These are phyloP conservation scores for Lipomyces orientalis DNA, from an alignment of 805 yeast genomes.

Conservation along the genomic window DNA sequence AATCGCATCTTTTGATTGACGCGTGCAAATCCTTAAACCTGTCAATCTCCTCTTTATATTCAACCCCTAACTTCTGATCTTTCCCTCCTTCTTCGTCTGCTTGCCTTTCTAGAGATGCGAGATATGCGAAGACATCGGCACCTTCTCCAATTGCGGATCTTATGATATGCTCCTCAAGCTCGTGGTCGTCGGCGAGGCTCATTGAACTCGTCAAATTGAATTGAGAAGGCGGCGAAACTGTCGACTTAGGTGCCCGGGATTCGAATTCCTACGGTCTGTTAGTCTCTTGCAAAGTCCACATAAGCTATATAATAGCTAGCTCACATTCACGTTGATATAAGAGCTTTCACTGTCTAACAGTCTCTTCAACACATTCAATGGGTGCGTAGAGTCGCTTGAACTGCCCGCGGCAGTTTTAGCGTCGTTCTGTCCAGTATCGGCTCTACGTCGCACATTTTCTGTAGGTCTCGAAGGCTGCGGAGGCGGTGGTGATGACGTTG, in stretches of 20 bases:
- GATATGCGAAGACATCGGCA: conserved; percentile 9
- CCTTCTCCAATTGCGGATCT: conserved; percentile 3
- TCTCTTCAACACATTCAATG: conserved; percentile 18
- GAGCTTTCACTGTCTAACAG: conserved; percentile 23
- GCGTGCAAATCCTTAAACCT: conserved; percentile 32
- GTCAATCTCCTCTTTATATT: conserved; percentile 31
- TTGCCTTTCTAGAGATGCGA: conserved; percentile 3
- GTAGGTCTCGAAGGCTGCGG: neutral
- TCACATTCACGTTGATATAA: conserved; percentile 14
- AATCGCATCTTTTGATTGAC: conserved; percentile 35
- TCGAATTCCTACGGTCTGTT: neutral
- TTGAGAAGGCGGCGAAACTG: neutral
- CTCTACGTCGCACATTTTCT: neutral
- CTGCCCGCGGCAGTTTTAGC: neutral
- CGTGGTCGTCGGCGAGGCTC: conserved; percentile 6
- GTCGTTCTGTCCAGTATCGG: neutral
- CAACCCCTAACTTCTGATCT: conserved; percentile 13
- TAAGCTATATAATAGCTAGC: neutral
- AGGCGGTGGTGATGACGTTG: conserved; percentile 2
- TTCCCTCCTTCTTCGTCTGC: neutral
- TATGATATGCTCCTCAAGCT: conserved; percentile 8
- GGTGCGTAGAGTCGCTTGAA: neutral
- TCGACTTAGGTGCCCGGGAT: neutral
- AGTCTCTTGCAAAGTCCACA: neutral
- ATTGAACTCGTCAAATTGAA: conserved; percentile 10